These are phyloP conservation scores for Phytophthora aleatoria DNA, from an alignment of 352 stramenopile genomes.

Conservation along the genomic window DNA sequence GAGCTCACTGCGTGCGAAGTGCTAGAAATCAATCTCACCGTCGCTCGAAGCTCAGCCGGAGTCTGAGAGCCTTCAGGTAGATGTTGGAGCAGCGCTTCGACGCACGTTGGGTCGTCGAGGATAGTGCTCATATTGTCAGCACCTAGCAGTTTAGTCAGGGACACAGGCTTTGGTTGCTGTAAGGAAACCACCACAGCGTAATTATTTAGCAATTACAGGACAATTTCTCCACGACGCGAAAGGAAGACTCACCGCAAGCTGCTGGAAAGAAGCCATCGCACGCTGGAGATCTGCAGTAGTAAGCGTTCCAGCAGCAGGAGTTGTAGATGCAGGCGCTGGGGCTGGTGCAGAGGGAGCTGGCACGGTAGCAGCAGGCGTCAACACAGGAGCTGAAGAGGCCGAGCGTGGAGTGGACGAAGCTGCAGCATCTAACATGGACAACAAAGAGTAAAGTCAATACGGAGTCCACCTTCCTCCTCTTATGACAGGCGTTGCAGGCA, in stretches of 20 bases:
- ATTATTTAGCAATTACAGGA: slow-evolving; percentile 3
- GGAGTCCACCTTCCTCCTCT: background rate
- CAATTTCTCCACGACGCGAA: background rate
- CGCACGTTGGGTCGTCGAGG: slow-evolving; percentile 62
- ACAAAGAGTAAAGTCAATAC: slow-evolving; percentile 10
- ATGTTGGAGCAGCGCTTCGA: slow-evolving; percentile 66
- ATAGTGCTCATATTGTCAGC: slow-evolving; percentile 61
- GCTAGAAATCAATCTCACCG: slow-evolving; percentile 34
- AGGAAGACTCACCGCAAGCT: slow-evolving; percentile 44
- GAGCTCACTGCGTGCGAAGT: background rate
- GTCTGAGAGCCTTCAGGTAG: slow-evolving; percentile 85
- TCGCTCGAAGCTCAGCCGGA: slow-evolving; percentile 71
- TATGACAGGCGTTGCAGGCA: slow-evolving; percentile 1
- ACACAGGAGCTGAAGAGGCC: slow-evolving; percentile 9
- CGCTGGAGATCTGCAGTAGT: slow-evolving; percentile 86
- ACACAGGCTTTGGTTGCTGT: slow-evolving; percentile 66
- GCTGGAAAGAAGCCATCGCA: slow-evolving; percentile 84
- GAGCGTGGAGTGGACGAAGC: slow-evolving; percentile 1
- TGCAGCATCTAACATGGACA: slow-evolving; percentile 7
- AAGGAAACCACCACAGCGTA: slow-evolving; percentile 2
- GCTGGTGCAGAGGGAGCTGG: slow-evolving; percentile 14
- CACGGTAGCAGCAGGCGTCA: slow-evolving; percentile 11
- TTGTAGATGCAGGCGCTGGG: slow-evolving; percentile 14
- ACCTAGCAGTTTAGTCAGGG: slow-evolving; percentile 66
- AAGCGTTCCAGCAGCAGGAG: slow-evolving; percentile 40